Evolutionary conservation across 305 asterid genomes (phyloP), one percentile per base, ranked within the genome.

Genomic region (Solanum hybrid): DNA sequence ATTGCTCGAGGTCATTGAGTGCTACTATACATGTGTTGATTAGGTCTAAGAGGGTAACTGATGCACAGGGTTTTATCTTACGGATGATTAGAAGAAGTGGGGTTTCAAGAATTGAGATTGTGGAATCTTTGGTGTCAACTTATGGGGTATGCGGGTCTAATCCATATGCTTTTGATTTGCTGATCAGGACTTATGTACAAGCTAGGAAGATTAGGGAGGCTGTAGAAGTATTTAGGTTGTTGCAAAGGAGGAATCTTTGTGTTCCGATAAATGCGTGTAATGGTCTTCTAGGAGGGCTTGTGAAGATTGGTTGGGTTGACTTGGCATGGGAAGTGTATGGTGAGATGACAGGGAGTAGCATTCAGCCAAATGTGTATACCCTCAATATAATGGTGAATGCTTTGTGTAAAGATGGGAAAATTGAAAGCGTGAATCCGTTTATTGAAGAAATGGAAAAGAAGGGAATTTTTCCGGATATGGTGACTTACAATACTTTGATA

Each of bases 161-260:
- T 91, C 86, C 88, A 34, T 82, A 89, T 84, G 96, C 91, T 89
- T 95, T 93, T 64, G 98, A 95, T 89, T 92, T 96, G 92, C 89
- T 96, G 36, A 90, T 96, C 89, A 92, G 96, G 91, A 96, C 98
- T 72, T 96, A 90, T 40, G 97, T 95, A 75, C 98, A 96, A 91
- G 97, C 97, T 88, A 95, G 98, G 95, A 96, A 94, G 94, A 92
- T 94, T 36, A 93, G 96, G 92, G 98, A 96, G 91, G 96, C 95
- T 12, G 98, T 93, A 37, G 98, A 95, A 92, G 98, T 93, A 10
- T 92, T 94, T 64, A 89, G 93, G 11, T 60, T 90, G 90, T 89
- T 96, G 89, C 91, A 51, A 38, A 26, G 78, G 87, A 91, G 92
- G 90, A 91, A 92, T 40, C 91, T 93, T 87, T 35, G 66, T 27